Conservation (phyloP, 2,329 filamentous ascomycete genomes). For the Dendrostoma leiphaemia region DNA sequence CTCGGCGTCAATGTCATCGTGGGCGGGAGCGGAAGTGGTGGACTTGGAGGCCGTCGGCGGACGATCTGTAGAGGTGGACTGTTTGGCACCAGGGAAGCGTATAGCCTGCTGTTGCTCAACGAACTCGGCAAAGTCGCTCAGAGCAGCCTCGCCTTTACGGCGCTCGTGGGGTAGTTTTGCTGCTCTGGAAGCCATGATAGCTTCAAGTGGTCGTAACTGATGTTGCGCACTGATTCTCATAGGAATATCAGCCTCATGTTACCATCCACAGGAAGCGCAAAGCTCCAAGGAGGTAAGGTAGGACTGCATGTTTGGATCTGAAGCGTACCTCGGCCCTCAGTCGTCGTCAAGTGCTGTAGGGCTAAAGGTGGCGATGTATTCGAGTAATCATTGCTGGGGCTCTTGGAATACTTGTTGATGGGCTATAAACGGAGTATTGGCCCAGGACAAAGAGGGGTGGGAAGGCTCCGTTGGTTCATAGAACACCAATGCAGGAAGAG, state of each 20-base stretch:
- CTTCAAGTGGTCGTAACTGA: no score
- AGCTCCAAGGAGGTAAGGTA: no score
- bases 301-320: no score
- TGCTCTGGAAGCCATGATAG: constrained; percentile 52
- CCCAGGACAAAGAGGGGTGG: no score
- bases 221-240: no score
- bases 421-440: neutral
- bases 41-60: constrained; percentile 25
- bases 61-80: neutral
- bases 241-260: no score
- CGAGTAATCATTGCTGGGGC: neutral
- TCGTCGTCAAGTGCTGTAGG: neutral
- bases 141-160: constrained; percentile 82
- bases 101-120: constrained; percentile 89
- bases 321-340: neutral
- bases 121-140: constrained; percentile 97
- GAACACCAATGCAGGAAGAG: no score
- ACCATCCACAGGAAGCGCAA: no score
- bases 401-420: neutral
- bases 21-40: constrained; percentile 25
- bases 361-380: neutral
- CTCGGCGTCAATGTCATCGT: constrained; percentile 66
- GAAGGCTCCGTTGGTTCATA: no score
- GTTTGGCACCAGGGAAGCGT: constrained; percentile 49
- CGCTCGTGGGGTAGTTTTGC: constrained; percentile 71